These are phyloP conservation scores for Malania oleifera DNA, from an alignment of 164 flowering plant species.

Conservation along the genomic window DNA sequence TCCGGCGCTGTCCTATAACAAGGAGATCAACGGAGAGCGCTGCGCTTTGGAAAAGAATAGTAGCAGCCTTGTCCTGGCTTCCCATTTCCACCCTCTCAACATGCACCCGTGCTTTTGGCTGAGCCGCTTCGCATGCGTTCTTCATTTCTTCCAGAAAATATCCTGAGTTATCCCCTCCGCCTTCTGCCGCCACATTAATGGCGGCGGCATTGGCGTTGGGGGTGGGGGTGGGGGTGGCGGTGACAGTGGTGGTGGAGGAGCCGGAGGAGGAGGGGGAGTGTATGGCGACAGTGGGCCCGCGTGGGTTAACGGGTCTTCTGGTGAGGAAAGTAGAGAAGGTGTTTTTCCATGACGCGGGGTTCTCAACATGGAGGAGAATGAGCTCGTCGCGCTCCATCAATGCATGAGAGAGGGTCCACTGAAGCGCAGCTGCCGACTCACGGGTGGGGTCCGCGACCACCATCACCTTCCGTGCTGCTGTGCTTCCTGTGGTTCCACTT, in stretches of 20 bases:
- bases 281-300: background rate
- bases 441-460: constrained; percentile 60
- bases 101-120: constrained; percentile 44
- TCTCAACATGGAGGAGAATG: constrained; percentile 51
- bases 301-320: constrained; percentile 16
- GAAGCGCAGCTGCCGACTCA: constrained; percentile 57
- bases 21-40: constrained; percentile 41
- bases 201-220: background rate
- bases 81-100: constrained; percentile 41
- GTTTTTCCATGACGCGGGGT: constrained; percentile 33
- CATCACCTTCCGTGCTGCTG: constrained; percentile 34
- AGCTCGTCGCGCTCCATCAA: constrained; percentile 49
- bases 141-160: constrained; percentile 59
- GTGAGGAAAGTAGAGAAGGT: constrained; percentile 37
- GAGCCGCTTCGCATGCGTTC: constrained; percentile 33
- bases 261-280: background rate
- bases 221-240: background rate
- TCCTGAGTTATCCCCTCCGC: constrained; percentile 29
- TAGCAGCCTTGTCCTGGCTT: constrained; percentile 50
- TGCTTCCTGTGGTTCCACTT: too few species aligned
- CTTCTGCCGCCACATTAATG: background rate
- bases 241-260: background rate
- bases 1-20: constrained; percentile 61
- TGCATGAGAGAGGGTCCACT: constrained; percentile 61
- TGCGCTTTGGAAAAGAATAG: constrained; percentile 33